Conservation (phyloP, 352 stramenopile species). For the Pythium folliculosum region DNA sequence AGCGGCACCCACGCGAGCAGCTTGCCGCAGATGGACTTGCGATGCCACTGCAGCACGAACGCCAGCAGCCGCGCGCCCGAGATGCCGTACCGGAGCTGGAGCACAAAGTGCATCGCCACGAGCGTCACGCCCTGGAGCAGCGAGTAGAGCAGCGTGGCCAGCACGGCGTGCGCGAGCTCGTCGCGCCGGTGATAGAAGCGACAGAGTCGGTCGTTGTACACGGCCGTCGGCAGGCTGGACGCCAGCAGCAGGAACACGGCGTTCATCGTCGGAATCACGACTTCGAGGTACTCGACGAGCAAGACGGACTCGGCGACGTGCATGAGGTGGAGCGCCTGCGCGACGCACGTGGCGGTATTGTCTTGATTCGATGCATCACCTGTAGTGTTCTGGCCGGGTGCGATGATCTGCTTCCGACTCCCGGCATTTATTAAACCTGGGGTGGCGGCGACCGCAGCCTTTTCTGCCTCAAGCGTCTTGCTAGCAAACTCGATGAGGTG, state of each 20-base stretch:
- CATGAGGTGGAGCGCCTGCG: conserved; percentile 4
- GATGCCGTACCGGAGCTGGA: conserved; percentile 10
- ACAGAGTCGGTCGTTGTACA: conserved; percentile 19
- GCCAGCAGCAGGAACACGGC: conserved; percentile 17
- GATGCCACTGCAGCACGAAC: conserved; percentile 22
- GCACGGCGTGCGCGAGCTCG: background rate
- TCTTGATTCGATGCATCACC: background rate
- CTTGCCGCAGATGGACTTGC: conserved; percentile 16
- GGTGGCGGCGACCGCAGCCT: no score
- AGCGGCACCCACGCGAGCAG: conserved; percentile 23
- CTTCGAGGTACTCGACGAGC: conserved; percentile 29
- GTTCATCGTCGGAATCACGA: conserved; percentile 16
- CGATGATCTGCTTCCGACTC: no score
- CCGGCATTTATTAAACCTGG: no score
- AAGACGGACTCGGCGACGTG: conserved; percentile 22
- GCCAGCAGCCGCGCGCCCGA: conserved; percentile 16
- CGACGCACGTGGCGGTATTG: background rate
- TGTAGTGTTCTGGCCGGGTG: background rate
- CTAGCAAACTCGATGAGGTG: conserved; percentile 1
- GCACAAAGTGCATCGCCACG: conserved; percentile 10
- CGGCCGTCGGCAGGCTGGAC: conserved; percentile 12
- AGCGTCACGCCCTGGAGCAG: conserved; percentile 10
- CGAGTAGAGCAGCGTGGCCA: conserved; percentile 17
- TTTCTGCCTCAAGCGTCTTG: no score
- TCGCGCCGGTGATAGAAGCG: conserved; percentile 3